Conservation (phyloP, 345 rosid genomes). For the Limnanthes douglasii region DNA sequence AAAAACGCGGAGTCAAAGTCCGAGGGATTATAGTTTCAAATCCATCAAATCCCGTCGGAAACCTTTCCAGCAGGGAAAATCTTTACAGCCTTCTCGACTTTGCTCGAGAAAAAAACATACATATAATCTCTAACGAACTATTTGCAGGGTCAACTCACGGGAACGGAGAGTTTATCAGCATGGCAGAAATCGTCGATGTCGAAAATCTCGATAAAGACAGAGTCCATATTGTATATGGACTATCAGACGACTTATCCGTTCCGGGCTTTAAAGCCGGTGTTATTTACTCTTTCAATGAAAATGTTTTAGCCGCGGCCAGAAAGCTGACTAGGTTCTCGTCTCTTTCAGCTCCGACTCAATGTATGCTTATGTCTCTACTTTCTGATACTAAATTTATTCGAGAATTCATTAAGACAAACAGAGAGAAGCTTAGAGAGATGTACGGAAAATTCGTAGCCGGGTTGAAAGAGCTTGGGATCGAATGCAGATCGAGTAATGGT, state of each 20-base stretch:
- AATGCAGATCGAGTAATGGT: slow-evolving; percentile 42
- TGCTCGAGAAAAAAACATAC: slow-evolving; percentile 83
- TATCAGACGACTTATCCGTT: slow-evolving; percentile 62
- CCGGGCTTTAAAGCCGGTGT: slow-evolving; percentile 49
- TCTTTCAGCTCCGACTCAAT: slow-evolving; percentile 55
- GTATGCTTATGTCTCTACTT: slow-evolving; percentile 44
- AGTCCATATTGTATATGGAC: slow-evolving; percentile 60
- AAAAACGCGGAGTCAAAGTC: slow-evolving; percentile 71
- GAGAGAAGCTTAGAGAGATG: slow-evolving; percentile 34
- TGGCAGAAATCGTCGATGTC: slow-evolving; percentile 45
- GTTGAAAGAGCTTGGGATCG: slow-evolving; percentile 49
- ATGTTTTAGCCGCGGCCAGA: slow-evolving; percentile 41
- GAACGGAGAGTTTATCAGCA: slow-evolving; percentile 49
- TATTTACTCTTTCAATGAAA: slow-evolving; percentile 53
- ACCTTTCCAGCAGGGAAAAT: slow-evolving; percentile 29
- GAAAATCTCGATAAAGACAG: slow-evolving; percentile 45
- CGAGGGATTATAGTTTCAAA: slow-evolving; percentile 71
- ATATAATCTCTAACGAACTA: slow-evolving; percentile 61
- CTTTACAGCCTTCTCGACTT: slow-evolving; percentile 67
- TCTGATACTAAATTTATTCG: slow-evolving; percentile 33
- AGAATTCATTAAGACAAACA: slow-evolving; percentile 22
- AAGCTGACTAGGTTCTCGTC: slow-evolving; percentile 61
- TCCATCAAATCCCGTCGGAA: slow-evolving; percentile 72
- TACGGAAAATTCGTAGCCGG: slow-evolving; percentile 28
- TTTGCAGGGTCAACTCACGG: slow-evolving; percentile 50